Evolutionary conservation across 495 filamentous ascomycete genomes (phyloP).

Genomic region (Aspergillus indologenus): DNA sequence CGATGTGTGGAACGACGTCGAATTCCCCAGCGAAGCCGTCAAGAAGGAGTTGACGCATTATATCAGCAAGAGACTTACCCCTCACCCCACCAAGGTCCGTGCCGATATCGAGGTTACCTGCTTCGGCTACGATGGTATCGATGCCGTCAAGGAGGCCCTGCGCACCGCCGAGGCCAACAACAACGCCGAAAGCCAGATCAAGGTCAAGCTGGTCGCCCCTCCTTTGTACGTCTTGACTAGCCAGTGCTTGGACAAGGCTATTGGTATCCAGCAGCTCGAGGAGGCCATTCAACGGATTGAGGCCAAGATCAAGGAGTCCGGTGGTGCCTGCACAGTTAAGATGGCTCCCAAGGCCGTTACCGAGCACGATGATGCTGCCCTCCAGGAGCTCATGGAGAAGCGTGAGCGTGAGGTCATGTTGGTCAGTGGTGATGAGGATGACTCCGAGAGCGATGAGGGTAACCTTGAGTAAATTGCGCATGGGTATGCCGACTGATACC

Average conservation of each 20-base stretch:
- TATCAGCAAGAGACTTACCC: conserved; percentile 93
- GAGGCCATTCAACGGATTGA: conserved; percentile 83
- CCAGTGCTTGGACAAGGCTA: conserved; percentile 88
- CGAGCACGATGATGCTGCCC: conserved; percentile 93
- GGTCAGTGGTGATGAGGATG: conserved; percentile 92
- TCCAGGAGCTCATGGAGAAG: conserved; percentile 99
- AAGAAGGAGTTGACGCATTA: conserved; percentile 85
- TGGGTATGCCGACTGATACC: conserved; percentile 17
- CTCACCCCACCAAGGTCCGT: conserved; percentile 95
- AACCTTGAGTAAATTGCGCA: conserved; percentile 41
- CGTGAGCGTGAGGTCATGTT: conserved; percentile 95
- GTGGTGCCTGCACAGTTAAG: conserved; percentile 78
- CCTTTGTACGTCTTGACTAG: conserved; percentile 92
- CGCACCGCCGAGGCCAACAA: conserved; percentile 84
- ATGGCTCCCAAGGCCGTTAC: conserved; percentile 99
- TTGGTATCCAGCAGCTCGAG: conserved; percentile 79
- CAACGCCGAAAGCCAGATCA: conserved; percentile 86
- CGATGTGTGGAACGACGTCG: conserved; percentile 89
- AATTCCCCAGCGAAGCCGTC: conserved; percentile 82
- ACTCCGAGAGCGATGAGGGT: conserved; percentile 86
- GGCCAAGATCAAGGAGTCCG: conserved; percentile 65
- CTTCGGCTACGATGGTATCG: conserved; percentile 98
- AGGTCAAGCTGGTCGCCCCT: conserved; percentile 92
- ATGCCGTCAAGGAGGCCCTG: conserved; percentile 89
- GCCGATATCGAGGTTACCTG: conserved; percentile 98